A percentile compares a stretch with the other conserved stretches of the same genome.
These are phyloP conservation scores for Crithidia thermophila DNA, from an alignment of 208 protist genomes.

Conservation along the genomic window DNA sequence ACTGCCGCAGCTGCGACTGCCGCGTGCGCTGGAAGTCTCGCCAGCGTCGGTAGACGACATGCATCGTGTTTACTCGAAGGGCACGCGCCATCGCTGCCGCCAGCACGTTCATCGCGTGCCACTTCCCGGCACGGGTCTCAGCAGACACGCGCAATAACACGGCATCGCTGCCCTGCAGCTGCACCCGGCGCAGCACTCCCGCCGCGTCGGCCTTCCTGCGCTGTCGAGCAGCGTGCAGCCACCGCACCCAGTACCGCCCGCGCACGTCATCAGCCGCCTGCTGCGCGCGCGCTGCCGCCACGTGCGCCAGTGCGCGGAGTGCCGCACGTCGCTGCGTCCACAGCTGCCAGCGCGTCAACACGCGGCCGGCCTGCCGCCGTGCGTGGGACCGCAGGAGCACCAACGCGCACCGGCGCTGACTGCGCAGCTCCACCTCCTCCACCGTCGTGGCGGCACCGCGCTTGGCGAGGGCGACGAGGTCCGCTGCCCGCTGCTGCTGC, in stretches of 20 bases:
- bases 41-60: constrained; percentile 26
- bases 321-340: constrained; percentile 23
- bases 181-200: constrained; percentile 16
- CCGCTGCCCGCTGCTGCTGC: constrained; percentile 24
- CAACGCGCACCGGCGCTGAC: constrained; percentile 15
- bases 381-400: constrained; percentile 17
- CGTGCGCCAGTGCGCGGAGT: not conserved
- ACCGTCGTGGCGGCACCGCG: constrained; percentile 5
- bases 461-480: constrained; percentile 3
- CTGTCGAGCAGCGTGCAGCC: not conserved
- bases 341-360: constrained; percentile 27
- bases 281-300: not conserved
- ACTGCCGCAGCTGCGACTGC: constrained; percentile 17
- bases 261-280: not conserved
- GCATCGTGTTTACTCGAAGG: not conserved
- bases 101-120: not conserved
- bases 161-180: constrained; percentile 13
- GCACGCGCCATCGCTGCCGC: constrained; percentile 9
- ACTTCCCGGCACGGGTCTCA: not conserved
- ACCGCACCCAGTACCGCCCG: constrained; percentile 16
- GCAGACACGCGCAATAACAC: not conserved
- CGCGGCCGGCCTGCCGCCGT: not conserved
- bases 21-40: constrained; percentile 4
- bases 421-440: constrained; percentile 27
- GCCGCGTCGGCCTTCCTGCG: not conserved